Evolutionary conservation across 805 yeast species (phyloP).

Genomic region (Yarrowia keelungensis): DNA sequence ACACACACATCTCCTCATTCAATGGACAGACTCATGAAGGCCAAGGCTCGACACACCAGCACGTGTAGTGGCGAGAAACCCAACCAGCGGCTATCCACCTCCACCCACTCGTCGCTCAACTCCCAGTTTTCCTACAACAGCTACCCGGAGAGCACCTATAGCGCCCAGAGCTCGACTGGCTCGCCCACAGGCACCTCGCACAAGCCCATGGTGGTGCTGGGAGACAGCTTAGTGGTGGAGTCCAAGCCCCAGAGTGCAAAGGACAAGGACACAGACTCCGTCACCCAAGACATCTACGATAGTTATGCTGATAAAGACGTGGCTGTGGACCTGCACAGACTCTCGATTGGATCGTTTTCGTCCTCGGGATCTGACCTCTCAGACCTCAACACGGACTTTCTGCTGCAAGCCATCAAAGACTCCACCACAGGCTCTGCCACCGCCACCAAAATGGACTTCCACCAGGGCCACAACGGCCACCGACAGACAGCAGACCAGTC

Average conservation of each 20-base stretch:
- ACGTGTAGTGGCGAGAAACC: neutral
- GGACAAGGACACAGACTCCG: neutral
- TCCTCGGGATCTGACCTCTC: conserved; percentile 13
- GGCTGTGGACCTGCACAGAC: neutral
- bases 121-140: conserved; percentile 27
- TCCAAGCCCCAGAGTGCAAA: neutral
- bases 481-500: conserved; percentile 7
- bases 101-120: conserved; percentile 34
- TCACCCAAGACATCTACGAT: conserved; percentile 20
- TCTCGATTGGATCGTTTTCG: conserved; percentile 20
- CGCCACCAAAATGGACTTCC: conserved; percentile 19
- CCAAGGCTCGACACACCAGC: conserved; percentile 30
- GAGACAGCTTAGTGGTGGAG: neutral
- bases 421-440: neutral
- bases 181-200: neutral
- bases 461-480: conserved; percentile 26
- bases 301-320: neutral
- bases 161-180: neutral
- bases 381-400: conserved; percentile 23
- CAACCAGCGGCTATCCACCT: conserved; percentile 20
- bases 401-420: conserved; percentile 28
- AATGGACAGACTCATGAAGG: conserved; percentile 39
- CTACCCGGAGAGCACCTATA: conserved; percentile 19
- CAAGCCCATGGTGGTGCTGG: conserved; percentile 22
- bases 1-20: neutral